Conservation (phyloP, 345 rosid genomes). For the Camelina laxa region DNA sequence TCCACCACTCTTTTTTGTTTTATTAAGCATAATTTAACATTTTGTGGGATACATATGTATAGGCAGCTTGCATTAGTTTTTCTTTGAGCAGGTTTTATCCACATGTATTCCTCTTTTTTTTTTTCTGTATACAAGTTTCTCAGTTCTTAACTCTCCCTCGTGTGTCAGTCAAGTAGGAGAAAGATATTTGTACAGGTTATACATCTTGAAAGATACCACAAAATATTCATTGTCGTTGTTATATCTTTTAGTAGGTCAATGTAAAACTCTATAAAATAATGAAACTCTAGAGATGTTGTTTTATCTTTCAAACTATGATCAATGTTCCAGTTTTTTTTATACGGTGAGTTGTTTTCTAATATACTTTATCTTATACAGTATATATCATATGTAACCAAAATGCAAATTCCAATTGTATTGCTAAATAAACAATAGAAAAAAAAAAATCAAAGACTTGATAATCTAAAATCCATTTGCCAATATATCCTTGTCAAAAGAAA, state of each 20-base stretch:
- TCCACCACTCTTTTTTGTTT: neutral
- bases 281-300: neutral
- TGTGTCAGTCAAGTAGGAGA: constrained; percentile 30
- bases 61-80: constrained; percentile 30
- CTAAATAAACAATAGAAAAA: neutral
- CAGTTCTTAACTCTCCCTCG: constrained; percentile 22
- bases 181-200: constrained; percentile 1
- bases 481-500: neutral
- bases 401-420: neutral
- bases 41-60: constrained; percentile 13
- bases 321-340: neutral
- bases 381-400: neutral
- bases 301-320: neutral
- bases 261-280: constrained; percentile 19
- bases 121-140: constrained; percentile 10
- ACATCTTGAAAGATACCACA: constrained; percentile 1
- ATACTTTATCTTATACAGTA: too few relatives aligned
- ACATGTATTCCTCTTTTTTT: constrained; percentile 5
- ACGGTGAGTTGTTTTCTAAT: too few relatives aligned
- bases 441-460: neutral
- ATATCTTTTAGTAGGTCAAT: constrained; percentile 19
- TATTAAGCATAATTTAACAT: neutral
- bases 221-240: neutral
- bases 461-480: neutral
- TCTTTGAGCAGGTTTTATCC: constrained; percentile 37